Base-by-base conservation (phyloP, 495 filamentous ascomycete genomes). In the Extremus antarcticus region DNA sequence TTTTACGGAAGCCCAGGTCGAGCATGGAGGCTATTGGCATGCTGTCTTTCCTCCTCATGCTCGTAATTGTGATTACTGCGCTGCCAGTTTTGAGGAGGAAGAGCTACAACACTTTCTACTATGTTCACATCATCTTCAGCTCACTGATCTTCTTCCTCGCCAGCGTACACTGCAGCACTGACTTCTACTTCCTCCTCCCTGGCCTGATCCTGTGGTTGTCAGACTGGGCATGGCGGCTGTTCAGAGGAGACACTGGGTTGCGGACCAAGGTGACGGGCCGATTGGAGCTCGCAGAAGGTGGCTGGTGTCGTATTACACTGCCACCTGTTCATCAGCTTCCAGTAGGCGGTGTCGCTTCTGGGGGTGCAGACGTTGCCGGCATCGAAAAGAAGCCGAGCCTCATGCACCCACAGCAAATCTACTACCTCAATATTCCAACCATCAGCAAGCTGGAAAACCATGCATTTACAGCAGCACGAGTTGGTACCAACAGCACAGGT, bases 121-220 rank as follows among this genome's bases (percentile, higher is more conserved):
- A 3, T 16, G 29, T 43, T 13, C 50, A 53, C 38, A 21, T 53
- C 17, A 43, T 53, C 15, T 43, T 22, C 19, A 32, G 17, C 50
- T 16, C 22, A 8, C 17, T 3, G n/a, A 43, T 53, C 10, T 32
- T 43, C 3, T 20, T 53, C 2, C 38, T 53, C 10, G 17, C 32
- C 19, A 38, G 7, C 8, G 15, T 53, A 2, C 50, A 53, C 38
- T 15, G 29, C 23, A 41, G 32, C 22, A 53, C 50, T 13, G 38
- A 43, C 38, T 53, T 53, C 38, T 53, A 53, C 38, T 53, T 53
- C 38, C 38, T 53, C 1, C 29, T 53, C 2, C 50, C 50, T n/a
- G 50, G 50, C 1, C 4, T 53, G 3, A 2, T 53, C 2, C 20
- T 53, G n/a, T 53, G 50, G 50, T 2, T 53, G 13, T 19, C 11